Base-by-base conservation (phyloP, 371 early-diverging fungal genomes). In the Rhizopus arrhizus region DNA sequence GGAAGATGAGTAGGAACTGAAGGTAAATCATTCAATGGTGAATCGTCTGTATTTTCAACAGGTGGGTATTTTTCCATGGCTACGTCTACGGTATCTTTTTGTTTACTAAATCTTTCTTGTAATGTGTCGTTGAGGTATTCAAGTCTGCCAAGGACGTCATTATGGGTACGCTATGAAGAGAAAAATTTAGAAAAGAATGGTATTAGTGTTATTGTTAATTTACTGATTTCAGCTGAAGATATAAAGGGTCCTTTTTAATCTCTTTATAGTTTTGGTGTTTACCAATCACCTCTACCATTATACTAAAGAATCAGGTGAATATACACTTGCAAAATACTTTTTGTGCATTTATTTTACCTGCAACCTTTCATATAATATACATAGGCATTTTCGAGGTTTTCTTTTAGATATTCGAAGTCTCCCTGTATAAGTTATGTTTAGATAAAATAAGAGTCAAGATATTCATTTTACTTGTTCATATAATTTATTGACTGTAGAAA, bases 261-360 rank as follows among this genome's bases (percentile, higher is more conserved):
- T 79, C 70, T 9, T 74, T 71, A 55, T 64, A 75, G 7, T 78
- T 75, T n/a, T 66, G 69, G 59, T 76, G 75, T n/a, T 71, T 71
- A 28, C 68, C 59, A 35, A 89, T 65, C 28, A 85, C 66, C 43
- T 85, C 85, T 4, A 81, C 47, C 51, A 85, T 64, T 36, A 89
- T 86, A 50, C 86, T 88, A 34, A 42, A 10, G 12, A 49, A 31
- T 12, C 5, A 49, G 1, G 29, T 12, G 33, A 22, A 15, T 31
- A 16, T 16, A 45, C 15, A 16, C 35, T 11, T 34, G 4, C 22
- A 22, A 22, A 22, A 22, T 22, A 22, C 22, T 22, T 22, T 22
- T 22, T 22, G 22, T 15, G 0, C 5, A 1, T n/a, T n/a, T 33
- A 36, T 22, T 31, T 42, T 59, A 69, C 65, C 65, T 69, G 62